Evolutionary conservation across 2,329 filamentous ascomycete species (phyloP), one percentile per base, ranked within the genome.

Genomic region (Clarireedia homoeocarpa): DNA sequence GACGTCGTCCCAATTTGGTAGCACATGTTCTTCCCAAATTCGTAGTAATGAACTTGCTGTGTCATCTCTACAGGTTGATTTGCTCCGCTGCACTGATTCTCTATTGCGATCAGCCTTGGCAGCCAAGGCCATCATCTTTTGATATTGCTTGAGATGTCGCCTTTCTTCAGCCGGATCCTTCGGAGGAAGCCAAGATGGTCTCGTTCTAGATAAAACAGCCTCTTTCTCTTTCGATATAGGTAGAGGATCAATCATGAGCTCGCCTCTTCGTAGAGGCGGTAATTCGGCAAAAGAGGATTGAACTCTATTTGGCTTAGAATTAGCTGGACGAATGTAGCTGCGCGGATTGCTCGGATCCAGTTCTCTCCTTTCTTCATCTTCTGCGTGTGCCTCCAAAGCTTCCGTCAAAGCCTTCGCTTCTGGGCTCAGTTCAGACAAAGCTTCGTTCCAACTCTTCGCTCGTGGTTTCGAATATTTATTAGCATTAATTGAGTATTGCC

Each of bases 91-190:
- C 15, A 75, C 73, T 0, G 75, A 77, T 62, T 85, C 81, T 61
- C 74, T 81, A 65, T 79, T 79, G 57, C 80, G 78, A 34, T 85
- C 83, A 0, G 81, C 78, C 65, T 82, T 81, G 51, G 75, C 70
- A 62, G 82, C 84, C 46, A 74, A 75, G 0, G 77, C 78, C 85
- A 92, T 89, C 86, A 94, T 91, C 70, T 80, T 84, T 71, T 91
- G 85, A 68, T 91, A 94, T 69, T 94, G 84, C 66, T 82, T 91
- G 62, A 99, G 70, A 71, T 99, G 94, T 63, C 85, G 86, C 69
- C 83, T 88, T 73, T 99, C 94, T 71, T 99, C 94, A 53, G 88
- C 88, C 2, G 90, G 91, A 62, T 94, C 85, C 72, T 94, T 94
- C 1, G 89, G 89, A 0, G 89, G 89, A 2, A 94, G 75, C 89